A percentile compares a stretch with the other conserved stretches of the same genome.
phyloP scores from a whole-genome alignment of 192 early-diverging fungal species.

The Linnemannia hyalina region DNA sequence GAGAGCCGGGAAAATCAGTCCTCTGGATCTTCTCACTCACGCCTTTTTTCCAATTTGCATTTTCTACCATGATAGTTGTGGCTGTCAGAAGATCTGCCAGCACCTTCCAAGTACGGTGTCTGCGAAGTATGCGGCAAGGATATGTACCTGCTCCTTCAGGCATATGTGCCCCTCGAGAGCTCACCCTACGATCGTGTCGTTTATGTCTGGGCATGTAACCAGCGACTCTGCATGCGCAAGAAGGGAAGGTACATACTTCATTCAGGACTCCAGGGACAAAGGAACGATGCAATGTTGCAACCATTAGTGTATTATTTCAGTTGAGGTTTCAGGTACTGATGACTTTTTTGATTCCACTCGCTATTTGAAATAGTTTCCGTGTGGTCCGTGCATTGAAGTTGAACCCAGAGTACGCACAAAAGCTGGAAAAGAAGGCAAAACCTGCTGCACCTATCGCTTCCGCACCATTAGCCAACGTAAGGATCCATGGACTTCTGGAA shows the following conservation, averaged over 20 bases:
- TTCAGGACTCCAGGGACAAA: background rate
- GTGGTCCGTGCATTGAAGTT: constrained; percentile 74
- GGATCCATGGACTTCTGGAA: background rate
- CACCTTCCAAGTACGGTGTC: constrained; percentile 37
- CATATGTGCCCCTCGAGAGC: constrained; percentile 78
- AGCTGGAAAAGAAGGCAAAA: constrained; percentile 60
- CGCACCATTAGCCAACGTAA: constrained; percentile 27
- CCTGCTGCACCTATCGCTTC: constrained; percentile 8
- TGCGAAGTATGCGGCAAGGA: constrained; percentile 71
- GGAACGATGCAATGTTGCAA: background rate
- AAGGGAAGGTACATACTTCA: constrained; percentile 67
- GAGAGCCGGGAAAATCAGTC: background rate
- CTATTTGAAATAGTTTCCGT: constrained; percentile 57
- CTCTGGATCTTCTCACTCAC: background rate
- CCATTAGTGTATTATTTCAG: background rate
- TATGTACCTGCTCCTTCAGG: constrained; percentile 80
- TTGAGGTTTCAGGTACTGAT: background rate
- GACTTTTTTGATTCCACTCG: background rate
- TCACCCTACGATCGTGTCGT: constrained; percentile 80
- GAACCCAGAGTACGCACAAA: constrained; percentile 73
- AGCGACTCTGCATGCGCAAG: constrained; percentile 77
- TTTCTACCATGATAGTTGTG: constrained; percentile 43
- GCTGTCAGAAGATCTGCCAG: constrained; percentile 52
- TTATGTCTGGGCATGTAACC: constrained; percentile 88
- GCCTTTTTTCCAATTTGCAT: background rate